These are phyloP conservation scores for Eragrostis curvula DNA, from an alignment of 176 grass and related monocot genomes.

Conservation along the genomic window DNA sequence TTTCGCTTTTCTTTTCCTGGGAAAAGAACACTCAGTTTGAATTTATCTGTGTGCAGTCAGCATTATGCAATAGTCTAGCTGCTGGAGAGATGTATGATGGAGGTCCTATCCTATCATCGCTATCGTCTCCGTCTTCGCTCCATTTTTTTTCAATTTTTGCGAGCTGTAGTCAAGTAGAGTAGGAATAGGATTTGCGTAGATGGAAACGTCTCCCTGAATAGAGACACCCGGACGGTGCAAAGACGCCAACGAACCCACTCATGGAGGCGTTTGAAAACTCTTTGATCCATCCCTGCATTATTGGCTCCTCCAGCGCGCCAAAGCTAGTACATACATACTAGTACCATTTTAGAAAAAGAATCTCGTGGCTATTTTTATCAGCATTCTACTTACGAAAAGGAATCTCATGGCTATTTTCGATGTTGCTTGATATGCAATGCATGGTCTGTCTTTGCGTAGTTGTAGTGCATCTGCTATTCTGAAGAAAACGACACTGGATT, in stretches of 20 bases:
- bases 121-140: neutral
- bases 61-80: neutral
- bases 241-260: slow-evolving; percentile 18
- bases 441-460: no score
- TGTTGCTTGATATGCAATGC: no score
- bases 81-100: neutral
- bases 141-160: neutral
- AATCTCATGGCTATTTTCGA: no score
- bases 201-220: neutral
- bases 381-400: neutral
- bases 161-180: neutral
- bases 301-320: neutral
- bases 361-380: neutral
- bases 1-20: neutral
- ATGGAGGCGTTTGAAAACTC: neutral
- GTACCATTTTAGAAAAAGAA: neutral
- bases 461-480: neutral
- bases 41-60: neutral
- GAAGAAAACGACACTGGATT: neutral
- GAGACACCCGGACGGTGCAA: neutral
- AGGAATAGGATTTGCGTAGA: slow-evolving; percentile 40
- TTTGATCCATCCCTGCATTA: neutral
- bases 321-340: no score
- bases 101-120: no score
- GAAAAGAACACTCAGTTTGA: neutral